These are phyloP conservation scores for Takakia lepidozioides DNA, from an alignment of 225 moss, liverwort and hornwort genomes.

Conservation along the genomic window DNA sequence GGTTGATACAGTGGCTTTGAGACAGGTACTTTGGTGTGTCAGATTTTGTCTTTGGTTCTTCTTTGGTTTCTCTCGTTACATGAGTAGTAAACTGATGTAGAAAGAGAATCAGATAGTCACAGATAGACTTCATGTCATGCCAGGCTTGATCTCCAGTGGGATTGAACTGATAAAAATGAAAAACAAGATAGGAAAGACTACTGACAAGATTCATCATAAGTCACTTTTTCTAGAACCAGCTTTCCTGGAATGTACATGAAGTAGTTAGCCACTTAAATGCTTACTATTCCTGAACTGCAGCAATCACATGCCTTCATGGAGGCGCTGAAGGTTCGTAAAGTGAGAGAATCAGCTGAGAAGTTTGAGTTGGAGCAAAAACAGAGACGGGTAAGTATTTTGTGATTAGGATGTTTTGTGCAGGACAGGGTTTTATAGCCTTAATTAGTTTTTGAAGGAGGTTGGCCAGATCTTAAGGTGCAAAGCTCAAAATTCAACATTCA, in stretches of 20 bases:
- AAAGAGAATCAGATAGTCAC: too few relatives aligned
- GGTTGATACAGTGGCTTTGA: slow-evolving; percentile 16
- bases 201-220: neutral
- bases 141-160: neutral
- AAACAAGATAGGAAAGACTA: neutral
- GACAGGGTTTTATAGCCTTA: too few relatives aligned
- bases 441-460: too few relatives aligned
- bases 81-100: too few relatives aligned
- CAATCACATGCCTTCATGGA: slow-evolving; percentile 25
- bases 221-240: neutral
- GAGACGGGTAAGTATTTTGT: slow-evolving; percentile 21
- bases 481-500: too few relatives aligned
- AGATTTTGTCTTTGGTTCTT: neutral
- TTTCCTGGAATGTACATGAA: neutral
- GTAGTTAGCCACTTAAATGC: neutral
- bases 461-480: too few relatives aligned
- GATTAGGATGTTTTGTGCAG: too few relatives aligned
- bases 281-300: slow-evolving; percentile 2
- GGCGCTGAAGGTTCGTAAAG: slow-evolving; percentile 11
- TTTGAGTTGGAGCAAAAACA: slow-evolving; percentile 14
- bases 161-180: neutral
- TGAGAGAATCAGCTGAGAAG: neutral
- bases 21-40: too few relatives aligned
- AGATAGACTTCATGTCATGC: too few relatives aligned
- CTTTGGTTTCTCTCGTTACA: too few relatives aligned